Evolutionary conservation across 805 yeast species (phyloP).

Genomic region (Lipomyces starkeyi): DNA sequence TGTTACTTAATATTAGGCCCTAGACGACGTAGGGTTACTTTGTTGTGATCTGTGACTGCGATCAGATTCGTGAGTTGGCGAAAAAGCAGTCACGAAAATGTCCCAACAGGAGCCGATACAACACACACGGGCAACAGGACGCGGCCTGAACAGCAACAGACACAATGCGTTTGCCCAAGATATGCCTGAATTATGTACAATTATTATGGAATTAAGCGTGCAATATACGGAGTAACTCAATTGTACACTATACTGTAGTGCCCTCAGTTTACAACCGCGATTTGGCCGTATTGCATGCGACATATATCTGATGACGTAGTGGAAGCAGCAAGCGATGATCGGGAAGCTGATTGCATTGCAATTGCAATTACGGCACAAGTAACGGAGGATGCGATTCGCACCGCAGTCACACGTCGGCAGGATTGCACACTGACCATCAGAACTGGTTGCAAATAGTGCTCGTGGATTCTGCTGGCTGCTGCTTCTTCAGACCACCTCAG

Average conservation of each 20-base stretch:
- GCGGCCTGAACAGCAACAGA: too few species aligned
- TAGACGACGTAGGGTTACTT: neutral
- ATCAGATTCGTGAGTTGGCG: conserved; percentile 14
- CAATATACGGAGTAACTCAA: neutral
- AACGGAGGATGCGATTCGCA: neutral
- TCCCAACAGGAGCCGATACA: neutral
- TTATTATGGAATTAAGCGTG: neutral
- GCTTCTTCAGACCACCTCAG: neutral
- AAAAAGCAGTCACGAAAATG: conserved; percentile 27
- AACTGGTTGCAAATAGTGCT: neutral
- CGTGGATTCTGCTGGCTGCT: conserved; percentile 1
- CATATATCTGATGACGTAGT: neutral
- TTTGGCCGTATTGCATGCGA: neutral
- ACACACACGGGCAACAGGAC: neutral
- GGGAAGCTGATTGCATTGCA: neutral
- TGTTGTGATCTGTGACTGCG: conserved; percentile 8
- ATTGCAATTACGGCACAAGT: neutral
- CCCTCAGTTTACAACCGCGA: neutral
- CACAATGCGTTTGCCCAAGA: neutral
- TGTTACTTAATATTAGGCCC: neutral
- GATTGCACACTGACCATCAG: neutral
- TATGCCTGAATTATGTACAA: neutral
- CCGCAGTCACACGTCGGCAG: neutral
- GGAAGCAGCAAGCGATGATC: neutral
- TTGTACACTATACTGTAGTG: neutral